A percentile compares a stretch with the other conserved stretches of the same genome.
phyloP scores from a whole-genome alignment of 1,139 yeast species.

The Blastobotrys raffinosifermentans region DNA sequence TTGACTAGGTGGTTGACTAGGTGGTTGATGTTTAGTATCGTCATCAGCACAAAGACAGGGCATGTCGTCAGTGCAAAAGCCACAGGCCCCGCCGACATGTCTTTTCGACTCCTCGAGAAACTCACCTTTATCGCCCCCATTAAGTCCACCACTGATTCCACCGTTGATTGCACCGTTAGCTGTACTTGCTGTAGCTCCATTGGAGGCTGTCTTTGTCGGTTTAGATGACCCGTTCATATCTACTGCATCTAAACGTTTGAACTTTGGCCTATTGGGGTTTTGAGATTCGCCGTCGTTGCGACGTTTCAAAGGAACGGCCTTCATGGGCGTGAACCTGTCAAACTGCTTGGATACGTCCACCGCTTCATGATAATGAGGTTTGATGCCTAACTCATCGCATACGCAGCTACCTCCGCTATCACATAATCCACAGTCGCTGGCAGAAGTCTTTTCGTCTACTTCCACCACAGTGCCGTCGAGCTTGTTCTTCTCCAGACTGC shows the following conservation, averaged over 20 bases:
- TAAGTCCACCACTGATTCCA: neutral
- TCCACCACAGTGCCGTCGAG: too few species aligned
- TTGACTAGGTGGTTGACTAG: too few species aligned
- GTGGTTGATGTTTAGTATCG: constrained; percentile 27
- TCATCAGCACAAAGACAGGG: constrained; percentile 90
- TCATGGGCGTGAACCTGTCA: constrained; percentile 18
- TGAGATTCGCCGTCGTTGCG: too few species aligned
- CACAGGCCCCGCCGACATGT: constrained; percentile 59
- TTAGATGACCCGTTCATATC: too few species aligned
- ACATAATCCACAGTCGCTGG: constrained; percentile 29
- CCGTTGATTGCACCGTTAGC: neutral
- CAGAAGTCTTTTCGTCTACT: neutral
- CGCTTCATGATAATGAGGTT: constrained; percentile 7
- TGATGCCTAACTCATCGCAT: constrained; percentile 29
- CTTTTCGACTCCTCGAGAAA: constrained; percentile 7
- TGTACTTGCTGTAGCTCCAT: constrained; percentile 1
- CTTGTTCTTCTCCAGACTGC: too few species aligned
- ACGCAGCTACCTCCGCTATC: constrained; percentile 29
- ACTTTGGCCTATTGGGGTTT: constrained; percentile 6
- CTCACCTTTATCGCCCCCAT: neutral
- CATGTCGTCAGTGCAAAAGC: constrained; percentile 84
- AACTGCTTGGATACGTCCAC: constrained; percentile 15
- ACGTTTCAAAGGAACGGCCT: constrained; percentile 23
- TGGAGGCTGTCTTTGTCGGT: neutral
- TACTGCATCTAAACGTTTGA: too few species aligned